Evolutionary conservation across 352 stramenopile species (phyloP).

Genomic region (Phytophthora cryptogea): DNA sequence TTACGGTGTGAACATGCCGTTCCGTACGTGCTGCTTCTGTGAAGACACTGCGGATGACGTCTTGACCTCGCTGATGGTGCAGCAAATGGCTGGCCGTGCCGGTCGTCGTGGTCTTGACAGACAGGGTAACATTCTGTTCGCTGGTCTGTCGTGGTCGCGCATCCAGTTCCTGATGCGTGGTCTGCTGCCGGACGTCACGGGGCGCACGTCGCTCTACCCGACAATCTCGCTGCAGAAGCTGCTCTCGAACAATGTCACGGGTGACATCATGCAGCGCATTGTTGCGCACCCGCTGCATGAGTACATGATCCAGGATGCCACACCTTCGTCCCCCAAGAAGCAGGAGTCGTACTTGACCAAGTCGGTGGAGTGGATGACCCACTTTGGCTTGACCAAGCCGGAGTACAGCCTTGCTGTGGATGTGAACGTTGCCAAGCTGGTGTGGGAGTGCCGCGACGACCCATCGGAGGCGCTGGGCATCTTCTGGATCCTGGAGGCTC

Average conservation of each 20-base stretch:
- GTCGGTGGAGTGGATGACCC: conserved; percentile 91
- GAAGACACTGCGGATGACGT: conserved; percentile 94
- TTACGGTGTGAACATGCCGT: conserved; percentile 99
- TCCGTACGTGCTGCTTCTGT: conserved; percentile 98
- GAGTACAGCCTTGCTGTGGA: conserved; percentile 78
- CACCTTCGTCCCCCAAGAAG: conserved; percentile 36
- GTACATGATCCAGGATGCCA: conserved; percentile 60
- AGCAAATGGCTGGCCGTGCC: conserved; percentile 99
- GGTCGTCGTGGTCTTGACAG: conserved; percentile 97
- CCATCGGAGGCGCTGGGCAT: conserved; percentile 76
- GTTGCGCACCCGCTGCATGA: conserved; percentile 81
- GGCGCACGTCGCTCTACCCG: conserved; percentile 92
- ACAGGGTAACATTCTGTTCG: conserved; percentile 97
- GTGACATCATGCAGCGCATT: conserved; percentile 90
- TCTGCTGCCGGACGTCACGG: conserved; percentile 93
- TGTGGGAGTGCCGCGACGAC: conserved; percentile 88
- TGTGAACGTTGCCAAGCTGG: conserved; percentile 74
- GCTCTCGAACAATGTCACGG: conserved; percentile 91
- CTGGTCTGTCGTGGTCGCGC: conserved; percentile 93
- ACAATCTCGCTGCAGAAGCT: conserved; percentile 93
- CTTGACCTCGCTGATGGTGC: conserved; percentile 97
- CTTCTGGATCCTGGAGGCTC: conserved; percentile 75
- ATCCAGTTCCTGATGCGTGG: conserved; percentile 98
- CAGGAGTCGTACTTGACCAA: conserved; percentile 86
- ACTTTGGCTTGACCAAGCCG: conserved; percentile 79